phyloP scores from a whole-genome alignment of 306 rosid species.

The Cicer bijugum region DNA sequence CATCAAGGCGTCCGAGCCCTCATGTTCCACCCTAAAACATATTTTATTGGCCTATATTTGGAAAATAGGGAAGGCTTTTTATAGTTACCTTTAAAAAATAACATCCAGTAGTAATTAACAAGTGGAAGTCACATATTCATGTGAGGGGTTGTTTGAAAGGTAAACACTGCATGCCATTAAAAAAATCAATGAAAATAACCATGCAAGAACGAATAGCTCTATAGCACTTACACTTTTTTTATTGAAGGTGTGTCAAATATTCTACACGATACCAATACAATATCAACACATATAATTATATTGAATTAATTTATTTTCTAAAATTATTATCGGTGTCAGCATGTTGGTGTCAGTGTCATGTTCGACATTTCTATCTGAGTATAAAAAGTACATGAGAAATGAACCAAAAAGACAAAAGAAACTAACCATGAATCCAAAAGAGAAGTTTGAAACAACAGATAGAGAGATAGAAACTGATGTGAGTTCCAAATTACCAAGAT shows the following conservation, averaged over 20 bases:
- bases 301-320: no score
- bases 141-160: not conserved
- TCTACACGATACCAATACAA: no score
- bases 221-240: no score
- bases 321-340: no score
- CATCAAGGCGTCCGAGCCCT: no score
- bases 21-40: no score
- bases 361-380: no score
- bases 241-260: no score
- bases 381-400: not conserved
- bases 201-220: no score
- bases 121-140: conserved; percentile 17
- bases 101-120: not conserved
- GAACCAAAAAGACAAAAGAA: conserved; percentile 13
- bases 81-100: not conserved
- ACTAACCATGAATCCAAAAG: conserved; percentile 91
- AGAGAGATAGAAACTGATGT: conserved; percentile 79
- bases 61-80: not conserved
- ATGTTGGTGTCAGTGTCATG: no score
- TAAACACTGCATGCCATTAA: not conserved
- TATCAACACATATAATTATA: no score
- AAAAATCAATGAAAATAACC: not conserved
- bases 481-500: conserved; percentile 75
- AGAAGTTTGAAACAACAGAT: conserved; percentile 76
- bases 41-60: no score